Evolutionary conservation across 1,284 basidiomycete species (phyloP), one percentile per base, ranked within the genome.

Genomic region (Sporisorium graminicola): DNA sequence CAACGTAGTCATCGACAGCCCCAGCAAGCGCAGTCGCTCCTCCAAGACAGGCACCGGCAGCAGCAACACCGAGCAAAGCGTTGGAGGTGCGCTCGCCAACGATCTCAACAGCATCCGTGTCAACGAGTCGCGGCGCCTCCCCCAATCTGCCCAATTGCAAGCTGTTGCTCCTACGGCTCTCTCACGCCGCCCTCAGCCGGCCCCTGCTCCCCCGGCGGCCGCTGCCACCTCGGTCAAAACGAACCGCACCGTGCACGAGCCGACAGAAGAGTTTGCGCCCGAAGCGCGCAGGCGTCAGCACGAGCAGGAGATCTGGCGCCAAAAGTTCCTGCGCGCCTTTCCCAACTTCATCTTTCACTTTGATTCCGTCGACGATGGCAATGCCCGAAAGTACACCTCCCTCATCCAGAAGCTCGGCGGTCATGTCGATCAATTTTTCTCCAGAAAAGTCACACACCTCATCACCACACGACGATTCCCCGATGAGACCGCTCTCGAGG

Each of bases 311-410:
- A 78, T 74, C 31, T 80, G 78, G 82, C 66, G 80, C 20, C 68
- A 74, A 22, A 80, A 76, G 57, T 84, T 74, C 29, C 44, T 60
- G 18, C 71, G 72, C 3, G 83, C 78, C 10, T 85, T 85, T 35
- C 82, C 83, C 26, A 74, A 62, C 58, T 83, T 85, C 55, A 75
- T 78, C 61, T 84, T 85, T 40, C 82, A 85, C 51, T 79, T 85
- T 27, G 84, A 85, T 56, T 71, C 72, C 24, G 71, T 84, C 49
- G 83, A 84, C 37, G 66, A 69, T 16, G 43, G 57, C 35, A 78
- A 62, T 3, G 77, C 56, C 22, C 58, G 54, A 18, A 65, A 63
- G 40, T 63, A 80, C 26, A 74, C 65, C 44, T 33, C 35, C 6
- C 58, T 71, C 42, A 82, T 84, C 42, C 65, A 68, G 14, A 64